phyloP scores from a whole-genome alignment of 768 basidiomycete species.

The Lactarius trivialis region DNA sequence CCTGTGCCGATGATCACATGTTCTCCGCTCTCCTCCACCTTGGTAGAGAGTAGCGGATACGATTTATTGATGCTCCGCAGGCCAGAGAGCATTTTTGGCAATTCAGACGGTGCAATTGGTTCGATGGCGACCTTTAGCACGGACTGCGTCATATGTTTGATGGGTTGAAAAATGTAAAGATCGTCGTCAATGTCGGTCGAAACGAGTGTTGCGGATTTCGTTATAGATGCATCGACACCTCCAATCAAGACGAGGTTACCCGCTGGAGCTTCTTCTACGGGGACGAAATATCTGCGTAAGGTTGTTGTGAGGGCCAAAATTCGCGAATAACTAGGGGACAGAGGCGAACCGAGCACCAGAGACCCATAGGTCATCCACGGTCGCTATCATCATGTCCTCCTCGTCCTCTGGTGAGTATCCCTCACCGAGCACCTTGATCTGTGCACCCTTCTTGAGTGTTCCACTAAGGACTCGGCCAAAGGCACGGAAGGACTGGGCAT shows the following conservation, averaged over 20 bases:
- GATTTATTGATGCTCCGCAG: constrained; percentile 96
- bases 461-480: constrained; percentile 94
- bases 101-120: constrained; percentile 93
- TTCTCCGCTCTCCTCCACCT: constrained; percentile 97
- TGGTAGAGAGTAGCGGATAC: constrained; percentile 89
- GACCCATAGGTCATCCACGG: constrained; percentile 85
- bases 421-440: constrained; percentile 94
- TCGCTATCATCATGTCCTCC: constrained; percentile 89
- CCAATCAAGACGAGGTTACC: constrained; percentile 91
- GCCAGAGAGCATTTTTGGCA: constrained; percentile 98
- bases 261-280: constrained; percentile 79
- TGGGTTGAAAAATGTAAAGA: constrained; percentile 89
- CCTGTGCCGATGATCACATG: constrained; percentile 97
- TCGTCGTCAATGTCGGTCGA: constrained; percentile 72
- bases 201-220: constrained; percentile 89
- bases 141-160: constrained; percentile 95
- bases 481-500: constrained; percentile 94
- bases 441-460: constrained; percentile 74
- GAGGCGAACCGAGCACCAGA: constrained; percentile 72
- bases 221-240: constrained; percentile 90
- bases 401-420: constrained; percentile 99
- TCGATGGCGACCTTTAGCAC: constrained; percentile 98
- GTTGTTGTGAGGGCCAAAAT: not conserved
- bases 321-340: not conserved
- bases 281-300: constrained; percentile 72